Evolutionary conservation across 495 filamentous ascomycete genomes (phyloP).

Genomic region (Pyrenula aspistea): DNA sequence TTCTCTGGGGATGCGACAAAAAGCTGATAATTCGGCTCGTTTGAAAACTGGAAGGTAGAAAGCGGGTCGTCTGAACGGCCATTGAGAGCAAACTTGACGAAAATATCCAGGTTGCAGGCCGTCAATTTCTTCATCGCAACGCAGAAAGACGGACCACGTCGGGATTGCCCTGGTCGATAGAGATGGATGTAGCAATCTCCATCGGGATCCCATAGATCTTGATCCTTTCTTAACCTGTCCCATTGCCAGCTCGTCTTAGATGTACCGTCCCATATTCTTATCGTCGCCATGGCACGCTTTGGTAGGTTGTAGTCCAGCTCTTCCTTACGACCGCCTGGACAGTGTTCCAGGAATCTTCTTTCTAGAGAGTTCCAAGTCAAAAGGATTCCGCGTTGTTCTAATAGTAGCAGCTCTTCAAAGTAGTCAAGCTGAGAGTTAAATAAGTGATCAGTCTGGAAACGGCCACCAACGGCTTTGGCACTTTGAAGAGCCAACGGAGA

Average conservation of each 20-base stretch:
- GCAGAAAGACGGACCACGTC: constrained; percentile 46
- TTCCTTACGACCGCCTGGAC: too few species aligned
- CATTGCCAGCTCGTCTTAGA: constrained; percentile 32
- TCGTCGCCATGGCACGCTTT: background rate
- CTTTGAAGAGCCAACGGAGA: too few species aligned
- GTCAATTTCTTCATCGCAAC: constrained; percentile 38
- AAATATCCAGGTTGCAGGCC: constrained; percentile 16
- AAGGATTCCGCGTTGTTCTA: too few species aligned
- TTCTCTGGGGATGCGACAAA: constrained; percentile 48
- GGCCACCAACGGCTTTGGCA: too few species aligned
- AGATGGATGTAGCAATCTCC: constrained; percentile 54
- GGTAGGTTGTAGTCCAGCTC: too few species aligned
- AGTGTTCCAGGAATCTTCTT: too few species aligned
- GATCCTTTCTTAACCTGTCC: constrained; percentile 45
- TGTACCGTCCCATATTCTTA: constrained; percentile 46
- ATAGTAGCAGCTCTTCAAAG: too few species aligned
- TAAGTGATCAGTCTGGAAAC: too few species aligned
- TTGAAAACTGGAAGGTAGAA: constrained; percentile 9
- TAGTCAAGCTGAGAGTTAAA: too few species aligned
- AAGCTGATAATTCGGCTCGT: constrained; percentile 32
- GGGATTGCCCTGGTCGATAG: constrained; percentile 45
- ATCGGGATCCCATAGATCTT: constrained; percentile 49
- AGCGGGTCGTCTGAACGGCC: constrained; percentile 5
- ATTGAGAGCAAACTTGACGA: constrained; percentile 3
- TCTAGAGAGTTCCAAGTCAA: too few species aligned